Evolutionary conservation across 768 basidiomycete genomes (phyloP), one percentile per base, ranked within the genome.

Genomic region (Termitomyces sp.): DNA sequence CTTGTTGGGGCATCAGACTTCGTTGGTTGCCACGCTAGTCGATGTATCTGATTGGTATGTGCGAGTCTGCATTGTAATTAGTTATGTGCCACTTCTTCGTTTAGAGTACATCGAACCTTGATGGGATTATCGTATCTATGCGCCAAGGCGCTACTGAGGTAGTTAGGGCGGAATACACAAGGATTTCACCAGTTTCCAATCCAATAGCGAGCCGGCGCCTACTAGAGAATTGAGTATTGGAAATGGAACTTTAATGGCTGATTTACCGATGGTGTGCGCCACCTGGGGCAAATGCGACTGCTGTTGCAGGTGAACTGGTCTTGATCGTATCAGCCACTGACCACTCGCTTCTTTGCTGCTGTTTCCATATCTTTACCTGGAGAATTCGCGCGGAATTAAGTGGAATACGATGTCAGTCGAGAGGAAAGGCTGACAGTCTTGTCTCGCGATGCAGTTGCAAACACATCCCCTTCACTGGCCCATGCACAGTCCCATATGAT

Each of bases 401-500:
- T 23, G 9, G 9, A 16, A 39, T 7, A 27, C 22, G 15, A n/a
- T 32, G 15, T 15, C 2, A 25, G 32, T 23, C 23, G 31, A 36
- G 5, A 15, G 13, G n/a, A 9, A 41, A 33, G 5, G 60, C 81
- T 52, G 60, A 92, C 95, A 13, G 91, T 92, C 73, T 96, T 98
- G 70, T 99, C 97, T 40, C 97, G 82, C 3, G 95, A 94, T 1
- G 91, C 95, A 2, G 97, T 98, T 11, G 86, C 94, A 64, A 99
- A 99, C 15, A 88, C 64, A 60, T 85, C 80, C 7, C 85, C 84
- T 60, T 91, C 86, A 1, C 72, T 64, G 1, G 89, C 78, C 94
- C 95, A 99, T 13, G 85, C 83, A 63, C 90, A 91, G 67, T 98
- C 97, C 94, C 97, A 95, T 33, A 99, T 89, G 63, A 99, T 97